Evolutionary conservation across 345 rosid species (phyloP), one percentile per base, ranked within the genome.

Genomic region (Pugionium cornutum): DNA sequence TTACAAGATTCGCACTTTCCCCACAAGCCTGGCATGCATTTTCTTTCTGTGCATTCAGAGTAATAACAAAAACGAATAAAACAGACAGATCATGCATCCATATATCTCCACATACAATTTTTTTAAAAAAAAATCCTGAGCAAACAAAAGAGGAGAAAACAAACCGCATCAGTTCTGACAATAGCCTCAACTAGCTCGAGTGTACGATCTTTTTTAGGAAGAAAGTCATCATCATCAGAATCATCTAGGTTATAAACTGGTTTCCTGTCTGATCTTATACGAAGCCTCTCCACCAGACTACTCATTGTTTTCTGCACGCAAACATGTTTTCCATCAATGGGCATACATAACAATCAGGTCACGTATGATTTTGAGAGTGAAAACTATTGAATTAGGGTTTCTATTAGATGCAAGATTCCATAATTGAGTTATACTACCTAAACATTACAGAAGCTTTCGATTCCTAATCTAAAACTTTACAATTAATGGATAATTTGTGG

Each of bases 201-300:
- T 18, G 75, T 42, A 66, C 88, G 73, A 72, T 78, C 62, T 50
- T 85, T 95, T 68, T 82, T 68, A 28, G 77, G 65, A 25, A 73
- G 70, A 66, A 85, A 80, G 73, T 95, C 96, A 30, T 83, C 84
- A 45, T 95, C 99, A 72, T 95, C 97, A 6, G 96, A 95, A 31
- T 95, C 99, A 76, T 95, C 97, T 9, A 95, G 51, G 77, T 81
- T 86, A 70, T 94, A 94, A 69, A 91, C 44, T 29, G 99, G 99
- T 77, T 64, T 95, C 68, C 89, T 80, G 54, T 89, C 96, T 44
- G 97, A 83, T 76, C 99, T 72, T 46, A 78, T 82, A 11, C 99
- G 92, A 9, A 95, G 89, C 87, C 97, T 81, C 83, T 95, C 99
- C 30, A 83, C 96, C 76, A 95, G 81, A 82, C 99, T 95, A 80